Conservation (phyloP, 768 basidiomycete genomes). For the Phanerochaete carnosa region DNA sequence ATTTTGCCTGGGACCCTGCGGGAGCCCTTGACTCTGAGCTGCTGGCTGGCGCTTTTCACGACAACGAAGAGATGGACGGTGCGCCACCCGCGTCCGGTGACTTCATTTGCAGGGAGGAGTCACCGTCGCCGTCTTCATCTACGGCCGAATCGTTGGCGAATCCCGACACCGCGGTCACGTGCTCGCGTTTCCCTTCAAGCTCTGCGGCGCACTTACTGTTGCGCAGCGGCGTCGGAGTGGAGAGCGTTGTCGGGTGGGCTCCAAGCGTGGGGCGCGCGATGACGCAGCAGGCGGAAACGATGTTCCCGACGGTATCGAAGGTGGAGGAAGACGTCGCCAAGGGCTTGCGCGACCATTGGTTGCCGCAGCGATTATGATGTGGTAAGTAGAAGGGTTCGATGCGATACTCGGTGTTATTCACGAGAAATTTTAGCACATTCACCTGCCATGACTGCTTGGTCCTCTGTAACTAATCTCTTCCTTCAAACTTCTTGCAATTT, state of each 20-base stretch:
- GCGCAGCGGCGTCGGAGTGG: constrained; percentile 35
- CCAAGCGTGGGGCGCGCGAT: neutral
- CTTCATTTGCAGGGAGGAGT: neutral
- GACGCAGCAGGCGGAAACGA: neutral
- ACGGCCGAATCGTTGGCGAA: neutral
- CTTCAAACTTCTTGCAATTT: no score
- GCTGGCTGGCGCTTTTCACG: neutral
- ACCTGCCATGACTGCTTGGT: no score
- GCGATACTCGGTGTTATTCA: neutral
- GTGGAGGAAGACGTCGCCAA: constrained; percentile 64
- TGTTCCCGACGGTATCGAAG: constrained; percentile 31
- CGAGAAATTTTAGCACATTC: neutral
- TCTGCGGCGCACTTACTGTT: constrained; percentile 8
- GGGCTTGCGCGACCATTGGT: constrained; percentile 60
- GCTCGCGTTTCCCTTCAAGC: neutral
- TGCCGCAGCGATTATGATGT: constrained; percentile 51
- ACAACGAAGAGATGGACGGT: neutral
- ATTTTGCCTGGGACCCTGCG: neutral
- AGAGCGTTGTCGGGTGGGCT: neutral
- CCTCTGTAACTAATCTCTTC: no score
- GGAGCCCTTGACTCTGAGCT: neutral
- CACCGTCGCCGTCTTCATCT: neutral
- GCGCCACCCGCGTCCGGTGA: neutral
- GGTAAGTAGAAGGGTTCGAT: neutral
- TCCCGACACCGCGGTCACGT: neutral